Evolutionary conservation across 208 protist genomes (phyloP), one percentile per base, ranked within the genome.

Genomic region (Sergeia podlipaevii): DNA sequence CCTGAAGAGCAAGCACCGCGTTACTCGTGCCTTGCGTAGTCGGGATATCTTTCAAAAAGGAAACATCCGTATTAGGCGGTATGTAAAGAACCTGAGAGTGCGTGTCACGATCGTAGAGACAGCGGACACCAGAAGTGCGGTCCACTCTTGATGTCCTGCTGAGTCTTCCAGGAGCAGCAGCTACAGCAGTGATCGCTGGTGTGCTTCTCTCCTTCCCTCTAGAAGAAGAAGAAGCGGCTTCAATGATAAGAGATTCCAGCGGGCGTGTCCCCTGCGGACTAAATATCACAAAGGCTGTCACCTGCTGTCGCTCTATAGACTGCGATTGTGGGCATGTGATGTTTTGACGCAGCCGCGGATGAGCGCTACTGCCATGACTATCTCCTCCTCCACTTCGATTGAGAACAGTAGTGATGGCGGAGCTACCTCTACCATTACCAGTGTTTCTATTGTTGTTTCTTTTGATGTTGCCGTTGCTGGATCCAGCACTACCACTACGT

Each of bases 41-140:
- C 13, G 27, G 33, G 21, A 29, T 41, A 21, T 3, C 17, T 20
- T 17, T 59, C 52, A 84, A 46, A 48, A 94, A 89, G 32, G 74
- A 70, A 1, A 77, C 77, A 17, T 65, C 66, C 2, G 73, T 62
- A 0, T 65, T 61, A 2, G 77, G 70, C 0, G 70, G 38, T 17
- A 91, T 80, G 55, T 77, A 73, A 20, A 94, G 66, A 21, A 94
- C 46, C 69, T 87, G 83, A 3, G 86, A 94, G 34, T 60, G 78
- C 4, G 77, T 89, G 44, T 49, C 48, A 17, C 65, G 68, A 62
- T 91, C 80, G 63, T 87, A 94, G 52, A 63, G 66, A 47, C 74
- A 76, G 29, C 56, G 70, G 1, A 82, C 54, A 4, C 59, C 55
- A 1, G 49, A 51, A 0, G 26, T 23, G 18, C 3, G 8, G 32